Conservation (phyloP, 805 yeast species). For the Candida cerambycidarum region DNA sequence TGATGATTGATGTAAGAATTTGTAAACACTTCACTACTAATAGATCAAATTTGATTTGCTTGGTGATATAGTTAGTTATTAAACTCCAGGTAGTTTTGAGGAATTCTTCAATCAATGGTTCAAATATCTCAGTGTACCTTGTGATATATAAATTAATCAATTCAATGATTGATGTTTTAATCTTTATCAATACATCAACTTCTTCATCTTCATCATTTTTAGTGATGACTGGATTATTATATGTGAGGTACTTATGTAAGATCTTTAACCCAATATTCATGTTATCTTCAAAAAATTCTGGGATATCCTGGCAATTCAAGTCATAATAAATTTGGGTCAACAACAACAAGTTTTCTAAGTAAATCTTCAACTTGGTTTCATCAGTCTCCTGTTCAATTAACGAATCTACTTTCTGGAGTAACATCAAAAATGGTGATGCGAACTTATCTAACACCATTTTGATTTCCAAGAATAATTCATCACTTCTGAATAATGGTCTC, state of each 20-base stretch:
- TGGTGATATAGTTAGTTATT: slow-evolving; percentile 58
- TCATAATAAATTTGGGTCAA: slow-evolving; percentile 85
- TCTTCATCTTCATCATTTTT: slow-evolving; percentile 66
- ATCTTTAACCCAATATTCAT: slow-evolving; percentile 73
- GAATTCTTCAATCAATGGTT: slow-evolving; percentile 70
- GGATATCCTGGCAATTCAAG: slow-evolving; percentile 95
- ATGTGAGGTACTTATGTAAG: slow-evolving; percentile 76
- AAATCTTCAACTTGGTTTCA: slow-evolving; percentile 46
- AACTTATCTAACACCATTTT: slow-evolving; percentile 83
- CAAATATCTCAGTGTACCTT: slow-evolving; percentile 89
- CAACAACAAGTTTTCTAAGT: slow-evolving; percentile 69
- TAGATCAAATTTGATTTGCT: slow-evolving; percentile 78
- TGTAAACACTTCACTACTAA: slow-evolving; percentile 77
- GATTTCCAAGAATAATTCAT: slow-evolving; percentile 85
- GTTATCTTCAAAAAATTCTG: slow-evolving; percentile 96
- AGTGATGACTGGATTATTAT: slow-evolving; percentile 51
- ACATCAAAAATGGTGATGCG: slow-evolving; percentile 70
- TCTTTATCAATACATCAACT: slow-evolving; percentile 64
- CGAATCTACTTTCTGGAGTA: slow-evolving; percentile 66
- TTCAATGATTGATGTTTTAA: slow-evolving; percentile 83
- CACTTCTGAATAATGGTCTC: slow-evolving; percentile 92
- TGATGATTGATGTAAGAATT: slow-evolving; percentile 79
- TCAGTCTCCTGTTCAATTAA: slow-evolving; percentile 45
- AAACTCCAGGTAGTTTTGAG: slow-evolving; percentile 82
- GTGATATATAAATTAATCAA: slow-evolving; percentile 82